Percentiles rank a stretch among this genome's conserved stretches.
phyloP scores from a whole-genome alignment of 139 green algal genomes.

The Mesotaenium endlicherianum region DNA sequence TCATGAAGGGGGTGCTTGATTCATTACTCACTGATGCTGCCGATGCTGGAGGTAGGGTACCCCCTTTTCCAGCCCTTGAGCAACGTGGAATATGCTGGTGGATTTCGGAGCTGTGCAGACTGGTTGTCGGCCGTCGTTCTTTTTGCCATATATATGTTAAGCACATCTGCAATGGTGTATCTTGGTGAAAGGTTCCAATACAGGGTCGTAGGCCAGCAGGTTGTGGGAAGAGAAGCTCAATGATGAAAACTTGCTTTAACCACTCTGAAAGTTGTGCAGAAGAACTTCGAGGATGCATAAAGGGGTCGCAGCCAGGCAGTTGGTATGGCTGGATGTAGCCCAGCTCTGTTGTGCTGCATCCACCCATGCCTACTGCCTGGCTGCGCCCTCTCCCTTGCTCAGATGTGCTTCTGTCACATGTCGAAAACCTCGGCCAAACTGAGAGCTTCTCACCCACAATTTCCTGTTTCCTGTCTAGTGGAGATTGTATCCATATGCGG shows the following conservation, averaged over 20 bases:
- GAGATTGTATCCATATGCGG: not conserved
- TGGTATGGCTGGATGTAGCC: not conserved
- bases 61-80: not conserved
- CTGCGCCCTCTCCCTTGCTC: not conserved
- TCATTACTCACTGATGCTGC: not conserved
- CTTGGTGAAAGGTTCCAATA: not conserved
- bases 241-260: conserved; percentile 25
- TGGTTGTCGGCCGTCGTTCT: not conserved
- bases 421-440: conserved; percentile 10
- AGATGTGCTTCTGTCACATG: not conserved
- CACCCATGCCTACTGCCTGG: not conserved
- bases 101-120: not conserved
- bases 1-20: conserved; percentile 78
- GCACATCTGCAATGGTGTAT: not conserved
- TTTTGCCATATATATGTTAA: not conserved
- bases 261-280: conserved; percentile 7
- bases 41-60: not conserved
- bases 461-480: not conserved
- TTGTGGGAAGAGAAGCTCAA: not conserved
- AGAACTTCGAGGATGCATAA: too few relatives aligned
- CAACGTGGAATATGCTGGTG: not conserved
- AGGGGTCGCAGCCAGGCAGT: not conserved
- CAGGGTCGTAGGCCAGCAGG: not conserved
- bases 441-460: not conserved
- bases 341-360: not conserved